phyloP scores from a whole-genome alignment of 2,329 filamentous ascomycete genomes.

The Tolypocladium pustulatum region DNA sequence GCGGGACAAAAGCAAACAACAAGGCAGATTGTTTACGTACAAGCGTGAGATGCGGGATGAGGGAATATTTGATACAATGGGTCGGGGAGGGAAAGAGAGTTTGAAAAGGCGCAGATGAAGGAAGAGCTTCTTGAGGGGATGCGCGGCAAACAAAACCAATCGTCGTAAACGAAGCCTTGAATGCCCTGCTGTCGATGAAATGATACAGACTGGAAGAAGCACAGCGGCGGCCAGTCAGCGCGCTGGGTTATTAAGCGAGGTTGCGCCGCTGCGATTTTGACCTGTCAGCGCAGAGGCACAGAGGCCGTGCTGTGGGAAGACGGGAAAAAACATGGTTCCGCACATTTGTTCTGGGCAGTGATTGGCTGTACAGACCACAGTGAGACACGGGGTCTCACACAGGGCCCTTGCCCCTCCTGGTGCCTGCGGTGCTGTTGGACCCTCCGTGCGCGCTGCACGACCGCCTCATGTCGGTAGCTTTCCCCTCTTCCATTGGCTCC shows the following conservation, averaged over 20 bases:
- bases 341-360: neutral
- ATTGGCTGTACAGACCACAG: neutral
- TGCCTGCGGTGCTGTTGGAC: neutral
- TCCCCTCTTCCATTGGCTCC: neutral
- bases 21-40: neutral
- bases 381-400: neutral
- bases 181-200: too few relatives aligned
- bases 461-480: neutral
- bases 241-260: neutral
- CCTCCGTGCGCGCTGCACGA: neutral
- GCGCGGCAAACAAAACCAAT: neutral
- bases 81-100: neutral
- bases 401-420: neutral
- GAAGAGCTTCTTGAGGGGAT: neutral
- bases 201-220: too few relatives aligned
- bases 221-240: neutral
- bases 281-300: too few relatives aligned
- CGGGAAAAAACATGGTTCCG: neutral
- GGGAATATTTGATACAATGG: neutral
- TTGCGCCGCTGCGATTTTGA: too few relatives aligned
- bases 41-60: neutral
- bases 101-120: neutral
- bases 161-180: too few relatives aligned
- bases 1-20: constrained; percentile 1
- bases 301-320: neutral